These are phyloP conservation scores for Globisporangium carolinianum DNA, from an alignment of 352 stramenopile genomes.

Conservation along the genomic window DNA sequence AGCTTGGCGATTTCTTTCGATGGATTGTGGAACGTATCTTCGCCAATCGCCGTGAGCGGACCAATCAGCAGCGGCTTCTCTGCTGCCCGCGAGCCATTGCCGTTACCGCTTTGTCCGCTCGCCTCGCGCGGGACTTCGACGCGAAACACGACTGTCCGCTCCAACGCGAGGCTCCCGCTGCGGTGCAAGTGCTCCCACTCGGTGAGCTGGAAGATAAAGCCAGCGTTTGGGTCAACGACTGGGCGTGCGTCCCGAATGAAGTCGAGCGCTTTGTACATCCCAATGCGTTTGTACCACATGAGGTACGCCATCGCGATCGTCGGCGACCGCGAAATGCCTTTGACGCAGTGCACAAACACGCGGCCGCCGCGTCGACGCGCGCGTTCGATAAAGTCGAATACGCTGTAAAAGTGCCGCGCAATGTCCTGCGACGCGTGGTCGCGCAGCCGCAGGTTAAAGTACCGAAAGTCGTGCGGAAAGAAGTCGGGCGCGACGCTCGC, in stretches of 20 bases:
- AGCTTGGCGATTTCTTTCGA: constrained; percentile 42
- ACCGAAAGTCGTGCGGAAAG: constrained; percentile 75
- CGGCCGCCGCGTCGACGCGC: constrained; percentile 58
- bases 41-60: constrained; percentile 35
- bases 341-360: constrained; percentile 85
- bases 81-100: constrained; percentile 20
- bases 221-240: constrained; percentile 79
- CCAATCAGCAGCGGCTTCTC: constrained; percentile 58
- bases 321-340: constrained; percentile 83
- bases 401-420: constrained; percentile 77
- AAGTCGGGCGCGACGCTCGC: constrained; percentile 66
- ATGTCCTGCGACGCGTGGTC: constrained; percentile 87
- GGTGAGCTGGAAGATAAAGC: constrained; percentile 86
- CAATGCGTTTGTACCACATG: constrained; percentile 84
- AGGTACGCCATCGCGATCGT: constrained; percentile 87
- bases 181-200: constrained; percentile 78
- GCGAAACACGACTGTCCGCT: constrained; percentile 57
- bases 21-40: constrained; percentile 50
- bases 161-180: constrained; percentile 37
- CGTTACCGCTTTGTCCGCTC: constrained; percentile 13
- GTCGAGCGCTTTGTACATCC: constrained; percentile 76
- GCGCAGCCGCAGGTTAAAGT: constrained; percentile 83
- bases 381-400: constrained; percentile 86
- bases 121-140: constrained; percentile 51
- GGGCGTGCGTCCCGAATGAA: constrained; percentile 67